Evolutionary conservation across 176 grass and related monocot species (phyloP).

Genomic region (Alopecurus myosuroides): DNA sequence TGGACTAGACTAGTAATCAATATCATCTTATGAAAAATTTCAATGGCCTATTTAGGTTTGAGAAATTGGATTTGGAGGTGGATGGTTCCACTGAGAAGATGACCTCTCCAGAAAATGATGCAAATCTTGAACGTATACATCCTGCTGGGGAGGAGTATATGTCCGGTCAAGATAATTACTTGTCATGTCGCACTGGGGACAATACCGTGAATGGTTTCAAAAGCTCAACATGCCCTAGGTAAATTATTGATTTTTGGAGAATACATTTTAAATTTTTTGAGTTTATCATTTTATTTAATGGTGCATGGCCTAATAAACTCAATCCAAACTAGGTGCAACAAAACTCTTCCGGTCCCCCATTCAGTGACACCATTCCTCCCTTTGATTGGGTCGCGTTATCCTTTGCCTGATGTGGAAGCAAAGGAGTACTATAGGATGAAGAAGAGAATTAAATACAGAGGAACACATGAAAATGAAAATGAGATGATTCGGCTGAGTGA

Average conservation of each 20-base stretch:
- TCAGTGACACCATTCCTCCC: neutral
- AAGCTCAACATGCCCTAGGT: neutral
- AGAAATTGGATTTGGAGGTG: neutral
- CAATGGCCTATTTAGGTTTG: neutral
- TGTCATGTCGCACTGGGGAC: neutral
- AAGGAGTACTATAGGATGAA: neutral
- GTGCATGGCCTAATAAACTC: neutral
- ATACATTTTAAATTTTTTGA: neutral
- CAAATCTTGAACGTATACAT: neutral
- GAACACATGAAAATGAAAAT: neutral
- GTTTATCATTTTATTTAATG: neutral
- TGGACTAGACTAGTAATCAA: neutral
- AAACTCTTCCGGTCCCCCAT: neutral
- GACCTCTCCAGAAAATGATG: neutral
- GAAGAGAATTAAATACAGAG: neutral
- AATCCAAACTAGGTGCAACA: neutral
- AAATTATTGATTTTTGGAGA: neutral
- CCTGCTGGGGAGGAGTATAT: neutral
- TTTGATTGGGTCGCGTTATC: neutral
- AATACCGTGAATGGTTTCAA: neutral
- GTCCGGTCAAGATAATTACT: neutral
- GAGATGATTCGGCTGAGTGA: neutral
- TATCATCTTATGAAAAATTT: neutral
- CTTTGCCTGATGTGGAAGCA: neutral
- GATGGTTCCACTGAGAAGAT: neutral